phyloP scores from a whole-genome alignment of 2,329 filamentous ascomycete genomes.

The Colletotrichum limetticola region DNA sequence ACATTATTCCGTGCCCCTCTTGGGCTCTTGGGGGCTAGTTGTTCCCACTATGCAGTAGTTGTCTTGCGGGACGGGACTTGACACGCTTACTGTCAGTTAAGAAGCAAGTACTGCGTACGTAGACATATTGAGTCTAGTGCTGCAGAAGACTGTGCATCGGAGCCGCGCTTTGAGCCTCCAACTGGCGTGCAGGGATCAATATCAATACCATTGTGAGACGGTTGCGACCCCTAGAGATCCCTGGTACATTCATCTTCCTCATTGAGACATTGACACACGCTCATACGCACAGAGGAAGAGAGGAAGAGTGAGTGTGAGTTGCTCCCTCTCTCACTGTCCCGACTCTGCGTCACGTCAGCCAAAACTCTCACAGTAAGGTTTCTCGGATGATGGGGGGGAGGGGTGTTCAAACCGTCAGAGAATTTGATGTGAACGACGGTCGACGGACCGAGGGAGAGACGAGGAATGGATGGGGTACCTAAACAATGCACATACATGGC shows the following conservation, averaged over 20 bases:
- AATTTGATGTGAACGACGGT: background rate
- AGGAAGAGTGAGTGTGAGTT: background rate
- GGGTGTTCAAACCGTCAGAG: background rate
- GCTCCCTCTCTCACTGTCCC: background rate
- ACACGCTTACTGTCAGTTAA: too few species aligned
- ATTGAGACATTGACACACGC: background rate
- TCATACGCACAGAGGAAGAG: too few species aligned
- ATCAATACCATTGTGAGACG: constrained; percentile 34
- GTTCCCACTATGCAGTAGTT: background rate
- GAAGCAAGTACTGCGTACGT: too few species aligned
- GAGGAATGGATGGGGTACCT: background rate
- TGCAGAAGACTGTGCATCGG: background rate
- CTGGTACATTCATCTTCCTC: background rate
- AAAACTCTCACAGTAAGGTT: constrained; percentile 17
- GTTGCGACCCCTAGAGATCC: constrained; percentile 21
- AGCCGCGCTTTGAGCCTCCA: constrained; percentile 32
- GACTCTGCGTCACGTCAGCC: constrained; percentile 28
- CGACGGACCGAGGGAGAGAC: background rate
- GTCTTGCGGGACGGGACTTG: background rate
- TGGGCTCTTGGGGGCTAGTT: background rate
- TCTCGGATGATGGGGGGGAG: background rate
- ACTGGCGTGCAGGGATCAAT: constrained; percentile 33
- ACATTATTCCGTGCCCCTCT: background rate
- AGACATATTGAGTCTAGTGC: background rate
- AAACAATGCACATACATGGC: too few species aligned